Evolutionary conservation across 1,284 basidiomycete genomes (phyloP).

Genomic region (Ceratobasidium sp.): DNA sequence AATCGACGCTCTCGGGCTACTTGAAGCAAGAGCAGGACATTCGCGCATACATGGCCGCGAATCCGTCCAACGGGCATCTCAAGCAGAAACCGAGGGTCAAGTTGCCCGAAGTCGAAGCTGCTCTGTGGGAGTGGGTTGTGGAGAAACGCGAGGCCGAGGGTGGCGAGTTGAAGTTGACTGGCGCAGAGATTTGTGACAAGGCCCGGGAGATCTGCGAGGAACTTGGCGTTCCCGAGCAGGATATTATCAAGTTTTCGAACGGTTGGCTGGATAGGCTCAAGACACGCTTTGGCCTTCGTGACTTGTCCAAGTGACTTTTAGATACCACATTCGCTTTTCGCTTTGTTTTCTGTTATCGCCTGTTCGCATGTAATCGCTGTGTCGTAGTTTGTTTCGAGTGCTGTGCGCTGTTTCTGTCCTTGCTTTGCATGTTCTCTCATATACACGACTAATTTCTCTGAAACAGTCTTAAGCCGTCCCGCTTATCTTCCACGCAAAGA

Average conservation of each 20-base stretch:
- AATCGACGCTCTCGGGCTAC: constrained; percentile 3
- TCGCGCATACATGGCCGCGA: constrained; percentile 2
- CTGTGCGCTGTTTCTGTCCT: too few species aligned
- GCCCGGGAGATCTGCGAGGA: neutral
- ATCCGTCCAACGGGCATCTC: constrained; percentile 4
- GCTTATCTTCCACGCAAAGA: too few species aligned
- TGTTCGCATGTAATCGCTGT: too few species aligned
- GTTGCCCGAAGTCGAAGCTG: constrained; percentile 24
- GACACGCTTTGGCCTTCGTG: neutral
- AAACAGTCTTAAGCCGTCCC: too few species aligned
- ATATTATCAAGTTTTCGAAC: constrained; percentile 23
- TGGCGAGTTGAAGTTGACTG: neutral
- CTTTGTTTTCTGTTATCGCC: too few species aligned
- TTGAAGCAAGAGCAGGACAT: constrained; percentile 6
- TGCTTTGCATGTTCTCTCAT: too few species aligned
- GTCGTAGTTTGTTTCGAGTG: too few species aligned
- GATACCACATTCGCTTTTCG: too few species aligned
- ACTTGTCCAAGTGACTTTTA: neutral
- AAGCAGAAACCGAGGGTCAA: constrained; percentile 1
- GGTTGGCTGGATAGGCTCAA: constrained; percentile 40
- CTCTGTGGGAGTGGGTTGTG: constrained; percentile 12
- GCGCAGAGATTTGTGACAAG: neutral
- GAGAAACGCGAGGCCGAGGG: constrained; percentile 6
- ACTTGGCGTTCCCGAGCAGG: neutral
- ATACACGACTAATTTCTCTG: too few species aligned